Evolutionary conservation across 1,284 basidiomycete species (phyloP), one percentile per base, ranked within the genome.

Genomic region (Xerocomus cyaneibrunnescens): DNA sequence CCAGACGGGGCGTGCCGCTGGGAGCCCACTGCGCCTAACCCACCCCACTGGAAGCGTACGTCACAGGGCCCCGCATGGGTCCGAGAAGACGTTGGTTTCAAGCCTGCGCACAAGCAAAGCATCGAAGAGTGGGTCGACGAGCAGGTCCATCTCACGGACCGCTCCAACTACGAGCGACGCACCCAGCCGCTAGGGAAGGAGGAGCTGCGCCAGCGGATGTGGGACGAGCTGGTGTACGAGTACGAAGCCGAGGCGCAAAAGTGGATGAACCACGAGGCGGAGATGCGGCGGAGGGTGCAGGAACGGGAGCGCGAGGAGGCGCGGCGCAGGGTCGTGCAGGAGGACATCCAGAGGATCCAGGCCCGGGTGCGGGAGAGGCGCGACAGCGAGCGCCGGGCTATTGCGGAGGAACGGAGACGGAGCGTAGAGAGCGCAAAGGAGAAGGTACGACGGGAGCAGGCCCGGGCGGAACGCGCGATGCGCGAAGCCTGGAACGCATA

Each of bases 111-210:
- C 57, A 75, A 71, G 58, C 71, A 74, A 60, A 79, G 75, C 56
- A 83, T 80, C 27, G 79, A 84, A 50, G 74, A 76, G 49, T 85
- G 85, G 84, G 78, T 85, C 44, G 66, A 75, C 41, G 75, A 81
- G 57, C 82, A 81, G 65, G 62, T 73, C 46, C 69, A 75, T 49
- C 56, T 71, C 43, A 48, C 57, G 5, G 62, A 68, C 51, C 48
- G 64, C 55, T 59, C 65, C 58, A 62, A 67, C 60, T 57, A 61
- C 23, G 62, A 57, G 36, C 59, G 61, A 23, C 34, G 56, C 34
- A 50, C 41, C 2, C 40, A 5, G 30, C 61, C 53, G 54, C 53
- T 50, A 64, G 64, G 45, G 53, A 61, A 63, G 44, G 66, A 68
- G 51, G 56, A 62, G 34, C 57, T 62, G 42, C 66, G 74, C 34